phyloP scores from a whole-genome alignment of 2,329 filamentous ascomycete genomes.

The Fusarium praegraminearum region DNA sequence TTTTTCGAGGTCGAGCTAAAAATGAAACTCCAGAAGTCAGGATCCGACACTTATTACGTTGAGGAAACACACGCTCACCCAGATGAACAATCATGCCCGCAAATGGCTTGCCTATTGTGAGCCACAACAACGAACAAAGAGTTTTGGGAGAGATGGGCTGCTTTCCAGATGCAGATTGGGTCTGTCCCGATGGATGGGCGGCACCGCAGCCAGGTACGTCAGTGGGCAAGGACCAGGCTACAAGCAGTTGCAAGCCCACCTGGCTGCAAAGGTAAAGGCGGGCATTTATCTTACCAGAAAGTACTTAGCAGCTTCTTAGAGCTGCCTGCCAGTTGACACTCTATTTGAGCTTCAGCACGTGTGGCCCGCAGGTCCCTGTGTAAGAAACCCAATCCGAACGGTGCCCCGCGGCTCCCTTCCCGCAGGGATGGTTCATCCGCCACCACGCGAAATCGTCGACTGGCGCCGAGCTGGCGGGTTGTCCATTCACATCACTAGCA shows the following conservation, averaged over 20 bases:
- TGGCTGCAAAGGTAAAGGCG: not conserved
- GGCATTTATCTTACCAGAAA: constrained; percentile 18
- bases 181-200: constrained; percentile 39
- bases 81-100: constrained; percentile 1
- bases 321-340: not conserved
- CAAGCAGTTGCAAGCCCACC: constrained; percentile 1
- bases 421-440: constrained; percentile 43
- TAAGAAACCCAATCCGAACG: constrained; percentile 29
- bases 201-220: constrained; percentile 47
- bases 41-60: constrained; percentile 7
- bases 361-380: constrained; percentile 25
- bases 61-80: not conserved
- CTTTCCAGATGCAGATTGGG: constrained; percentile 39
- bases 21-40: not conserved
- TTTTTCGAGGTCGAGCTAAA: not conserved
- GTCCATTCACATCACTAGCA: constrained; percentile 26
- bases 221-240: constrained; percentile 39
- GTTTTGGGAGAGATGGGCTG: constrained; percentile 35
- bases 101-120: constrained; percentile 5
- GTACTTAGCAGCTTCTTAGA: constrained; percentile 10
- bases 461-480: constrained; percentile 44
- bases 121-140: constrained; percentile 21
- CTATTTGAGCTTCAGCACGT: not conserved
- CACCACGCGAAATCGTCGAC: constrained; percentile 45
- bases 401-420: constrained; percentile 26